Conservation (phyloP, 108 stramenopile genomes). For the Heterococcus sp. region DNA sequence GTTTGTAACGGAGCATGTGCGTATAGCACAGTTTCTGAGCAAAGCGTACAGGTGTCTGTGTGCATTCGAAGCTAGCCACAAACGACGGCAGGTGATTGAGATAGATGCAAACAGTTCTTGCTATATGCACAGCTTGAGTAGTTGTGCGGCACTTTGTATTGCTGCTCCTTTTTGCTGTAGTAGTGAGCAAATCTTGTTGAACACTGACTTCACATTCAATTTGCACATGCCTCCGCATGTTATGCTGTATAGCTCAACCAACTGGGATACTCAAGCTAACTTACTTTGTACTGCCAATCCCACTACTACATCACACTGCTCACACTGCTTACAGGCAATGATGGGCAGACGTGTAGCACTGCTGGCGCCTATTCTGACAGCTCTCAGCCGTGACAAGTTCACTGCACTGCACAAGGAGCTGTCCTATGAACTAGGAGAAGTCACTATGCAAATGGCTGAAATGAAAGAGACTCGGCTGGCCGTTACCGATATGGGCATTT, state of each 20-base stretch:
- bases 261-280: no score
- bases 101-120: no score
- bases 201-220: no score
- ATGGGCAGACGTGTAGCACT: conserved; percentile 1
- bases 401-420: conserved; percentile 25
- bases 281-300: neutral
- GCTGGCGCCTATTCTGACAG: conserved; percentile 22
- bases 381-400: conserved; percentile 14
- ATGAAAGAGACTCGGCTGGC: conserved; percentile 2
- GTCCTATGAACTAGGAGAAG: conserved; percentile 43
- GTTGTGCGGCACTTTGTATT: no score
- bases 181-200: no score
- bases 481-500: neutral
- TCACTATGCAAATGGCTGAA: conserved; percentile 21
- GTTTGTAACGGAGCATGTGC: neutral
- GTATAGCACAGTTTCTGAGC: neutral
- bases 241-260: no score
- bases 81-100: neutral
- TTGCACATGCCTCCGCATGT: no score
- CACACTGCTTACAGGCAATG: conserved; percentile 1
- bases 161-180: no score
- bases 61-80: neutral
- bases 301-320: neutral
- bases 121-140: no score
- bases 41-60: neutral